phyloP scores from a whole-genome alignment of 2,329 filamentous ascomycete genomes.

The Bipolaris zeicola region DNA sequence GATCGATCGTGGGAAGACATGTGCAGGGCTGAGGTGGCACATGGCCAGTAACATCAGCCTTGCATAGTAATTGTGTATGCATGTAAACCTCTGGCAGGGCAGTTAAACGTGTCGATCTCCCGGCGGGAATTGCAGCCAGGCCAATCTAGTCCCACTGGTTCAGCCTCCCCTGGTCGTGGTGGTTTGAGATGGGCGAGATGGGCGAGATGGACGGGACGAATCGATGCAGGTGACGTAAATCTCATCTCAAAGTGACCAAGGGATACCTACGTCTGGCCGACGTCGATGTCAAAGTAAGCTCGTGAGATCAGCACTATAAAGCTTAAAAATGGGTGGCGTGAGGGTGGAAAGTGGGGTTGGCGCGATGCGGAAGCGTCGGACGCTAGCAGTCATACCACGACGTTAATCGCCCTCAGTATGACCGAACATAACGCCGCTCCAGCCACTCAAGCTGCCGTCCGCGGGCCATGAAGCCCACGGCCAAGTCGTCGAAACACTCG shows the following conservation, averaged over 20 bases:
- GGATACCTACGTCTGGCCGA: not conserved
- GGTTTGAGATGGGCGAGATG: not conserved
- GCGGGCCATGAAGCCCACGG: not conserved
- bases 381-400: slow-evolving; percentile 2
- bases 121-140: not conserved
- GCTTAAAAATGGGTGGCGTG: slow-evolving; percentile 8
- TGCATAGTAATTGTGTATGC: not conserved
- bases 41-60: not conserved
- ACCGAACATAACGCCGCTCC: slow-evolving; percentile 1
- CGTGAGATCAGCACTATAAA: slow-evolving; percentile 14
- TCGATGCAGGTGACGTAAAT: slow-evolving; percentile 2
- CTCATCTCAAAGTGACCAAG: not conserved
- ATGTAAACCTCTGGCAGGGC: not conserved
- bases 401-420: not conserved
- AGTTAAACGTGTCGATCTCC: not conserved
- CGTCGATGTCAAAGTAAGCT: slow-evolving; percentile 18
- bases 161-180: not conserved
- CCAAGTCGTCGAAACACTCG: not conserved
- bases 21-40: not conserved
- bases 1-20: not conserved
- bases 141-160: not conserved
- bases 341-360: not conserved
- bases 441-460: not conserved
- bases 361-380: slow-evolving; percentile 7
- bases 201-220: not conserved